Conservation (phyloP, 176 grass and related monocot genomes). For the Tuctoria greenei region DNA sequence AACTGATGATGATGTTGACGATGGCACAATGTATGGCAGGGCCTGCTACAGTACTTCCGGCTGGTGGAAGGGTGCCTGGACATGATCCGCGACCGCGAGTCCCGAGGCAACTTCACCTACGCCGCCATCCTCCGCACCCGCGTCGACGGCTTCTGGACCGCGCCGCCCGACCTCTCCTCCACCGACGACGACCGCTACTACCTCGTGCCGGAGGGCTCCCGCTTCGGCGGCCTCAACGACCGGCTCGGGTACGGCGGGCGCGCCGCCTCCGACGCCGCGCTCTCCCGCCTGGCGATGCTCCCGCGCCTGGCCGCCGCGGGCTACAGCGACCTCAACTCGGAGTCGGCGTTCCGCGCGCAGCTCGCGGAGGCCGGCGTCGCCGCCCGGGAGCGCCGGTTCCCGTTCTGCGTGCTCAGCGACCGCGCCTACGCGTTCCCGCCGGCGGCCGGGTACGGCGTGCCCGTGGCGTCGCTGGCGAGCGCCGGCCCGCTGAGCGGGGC, state of each 20-base stretch:
- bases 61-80: slow-evolving; percentile 82
- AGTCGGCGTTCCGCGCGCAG: slow-evolving; percentile 68
- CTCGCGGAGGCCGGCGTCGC: slow-evolving; percentile 17
- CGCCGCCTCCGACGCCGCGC: slow-evolving; percentile 30
- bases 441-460: slow-evolving; percentile 32
- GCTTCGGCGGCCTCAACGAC: slow-evolving; percentile 79
- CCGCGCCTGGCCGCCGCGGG: slow-evolving; percentile 43
- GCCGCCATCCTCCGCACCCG: slow-evolving; percentile 67
- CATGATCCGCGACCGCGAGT: slow-evolving; percentile 58
- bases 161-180: slow-evolving; percentile 31
- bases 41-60: slow-evolving; percentile 75
- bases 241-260: slow-evolving; percentile 59
- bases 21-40: too few relatives aligned
- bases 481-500: slow-evolving; percentile 67
- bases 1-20: not conserved
- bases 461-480: slow-evolving; percentile 67
- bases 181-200: not conserved
- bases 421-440: slow-evolving; percentile 66
- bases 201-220: slow-evolving; percentile 67
- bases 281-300: slow-evolving; percentile 58
- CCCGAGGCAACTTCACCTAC: slow-evolving; percentile 54
- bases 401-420: slow-evolving; percentile 76
- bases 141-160: slow-evolving; percentile 70
- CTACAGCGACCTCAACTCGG: slow-evolving; percentile 60
- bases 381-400: slow-evolving; percentile 29